phyloP scores from a whole-genome alignment of 2,329 filamentous ascomycete species.

The Pseudogymnoascus sp. region DNA sequence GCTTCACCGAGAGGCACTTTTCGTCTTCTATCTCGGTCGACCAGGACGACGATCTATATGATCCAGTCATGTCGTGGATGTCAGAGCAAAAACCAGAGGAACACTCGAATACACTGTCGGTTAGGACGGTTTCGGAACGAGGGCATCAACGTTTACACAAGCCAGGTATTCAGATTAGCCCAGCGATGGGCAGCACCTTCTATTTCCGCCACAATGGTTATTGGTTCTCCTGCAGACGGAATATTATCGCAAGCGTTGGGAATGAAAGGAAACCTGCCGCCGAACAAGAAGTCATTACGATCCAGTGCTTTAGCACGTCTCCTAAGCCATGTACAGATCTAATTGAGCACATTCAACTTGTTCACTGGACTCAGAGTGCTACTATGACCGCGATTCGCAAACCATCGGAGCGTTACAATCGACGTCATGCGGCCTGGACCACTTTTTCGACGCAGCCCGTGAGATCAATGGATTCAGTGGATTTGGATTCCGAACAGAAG shows the following conservation, averaged over 20 bases:
- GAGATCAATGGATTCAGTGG: constrained; percentile 66
- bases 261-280: not conserved
- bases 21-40: constrained; percentile 53
- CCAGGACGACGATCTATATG: constrained; percentile 47
- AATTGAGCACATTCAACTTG: constrained; percentile 42
- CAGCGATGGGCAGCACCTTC: not conserved
- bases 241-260: not conserved
- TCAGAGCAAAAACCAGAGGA: not conserved
- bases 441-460: constrained; percentile 58
- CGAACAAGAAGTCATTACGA: constrained; percentile 44
- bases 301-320: constrained; percentile 47
- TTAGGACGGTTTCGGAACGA: not conserved
- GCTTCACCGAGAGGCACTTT: not conserved
- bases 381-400: constrained; percentile 43
- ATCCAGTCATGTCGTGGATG: constrained; percentile 36
- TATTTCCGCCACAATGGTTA: constrained; percentile 83
- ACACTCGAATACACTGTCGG: not conserved
- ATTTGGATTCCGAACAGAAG: constrained; percentile 62
- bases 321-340: constrained; percentile 48
- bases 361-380: constrained; percentile 48
- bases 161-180: not conserved
- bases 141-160: not conserved
- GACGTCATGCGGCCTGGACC: constrained; percentile 42
- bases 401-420: constrained; percentile 34
- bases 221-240: constrained; percentile 48